A percentile compares a stretch with the other conserved stretches of the same genome.
phyloP scores from a whole-genome alignment of 1,284 basidiomycete species.

The Somion occarium region DNA sequence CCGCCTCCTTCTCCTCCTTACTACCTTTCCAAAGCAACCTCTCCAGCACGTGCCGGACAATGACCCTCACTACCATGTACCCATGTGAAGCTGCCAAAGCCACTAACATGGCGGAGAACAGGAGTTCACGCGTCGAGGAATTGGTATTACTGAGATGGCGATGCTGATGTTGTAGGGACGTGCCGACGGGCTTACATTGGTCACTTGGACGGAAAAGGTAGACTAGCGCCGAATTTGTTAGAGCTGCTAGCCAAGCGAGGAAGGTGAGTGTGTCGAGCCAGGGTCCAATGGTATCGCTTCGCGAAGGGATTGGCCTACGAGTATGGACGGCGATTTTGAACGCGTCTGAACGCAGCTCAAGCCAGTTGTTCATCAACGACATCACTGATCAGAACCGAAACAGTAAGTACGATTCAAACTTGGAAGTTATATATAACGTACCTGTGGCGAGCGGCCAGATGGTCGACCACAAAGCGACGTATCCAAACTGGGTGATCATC shows the following conservation, averaged over 20 bases:
- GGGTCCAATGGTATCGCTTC: conserved; percentile 89
- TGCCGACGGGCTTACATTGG: conserved; percentile 23
- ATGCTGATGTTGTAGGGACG: conserved; percentile 23
- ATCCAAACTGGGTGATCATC: conserved; percentile 96
- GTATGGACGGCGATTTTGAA: conserved; percentile 91
- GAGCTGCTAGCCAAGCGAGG: conserved; percentile 81
- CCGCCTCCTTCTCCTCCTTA: conserved; percentile 53
- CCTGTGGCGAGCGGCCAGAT: conserved; percentile 94
- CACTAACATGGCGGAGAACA: conserved; percentile 67
- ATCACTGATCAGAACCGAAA: conserved; percentile 40
- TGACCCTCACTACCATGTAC: conserved; percentile 62
- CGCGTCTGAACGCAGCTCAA: conserved; percentile 91
- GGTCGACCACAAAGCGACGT: conserved; percentile 87
- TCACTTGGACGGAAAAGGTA: conserved; percentile 63
- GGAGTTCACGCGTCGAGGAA: conserved; percentile 45
- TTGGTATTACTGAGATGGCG: conserved; percentile 9
- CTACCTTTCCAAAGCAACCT: conserved; percentile 71
- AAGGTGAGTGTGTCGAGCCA: conserved; percentile 91
- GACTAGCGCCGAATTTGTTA: conserved; percentile 84
- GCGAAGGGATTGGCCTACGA: conserved; percentile 79
- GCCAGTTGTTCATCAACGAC: conserved; percentile 81
- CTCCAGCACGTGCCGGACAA: conserved; percentile 72
- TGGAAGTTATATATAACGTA: conserved; percentile 26
- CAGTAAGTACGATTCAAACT: not conserved
- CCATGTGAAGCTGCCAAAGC: conserved; percentile 78